phyloP scores from a whole-genome alignment of 2,329 filamentous ascomycete genomes.

The Monosporascus sp. region DNA sequence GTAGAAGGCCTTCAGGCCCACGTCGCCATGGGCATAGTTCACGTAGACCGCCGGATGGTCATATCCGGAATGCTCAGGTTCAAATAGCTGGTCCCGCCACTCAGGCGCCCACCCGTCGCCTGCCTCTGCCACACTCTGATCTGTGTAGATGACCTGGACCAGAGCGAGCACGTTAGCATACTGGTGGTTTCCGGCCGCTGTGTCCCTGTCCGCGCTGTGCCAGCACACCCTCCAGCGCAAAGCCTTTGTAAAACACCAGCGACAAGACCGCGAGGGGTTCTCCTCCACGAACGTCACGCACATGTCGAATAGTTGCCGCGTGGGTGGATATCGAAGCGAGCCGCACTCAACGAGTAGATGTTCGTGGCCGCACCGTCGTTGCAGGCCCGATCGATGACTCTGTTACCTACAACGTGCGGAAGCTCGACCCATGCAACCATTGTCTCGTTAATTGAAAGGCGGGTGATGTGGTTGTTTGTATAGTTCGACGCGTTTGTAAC shows the following conservation, averaged over 20 bases:
- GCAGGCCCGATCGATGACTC: slow-evolving; percentile 5
- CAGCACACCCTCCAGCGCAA: slow-evolving; percentile 4
- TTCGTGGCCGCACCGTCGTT: neutral
- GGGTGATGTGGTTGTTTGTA: neutral
- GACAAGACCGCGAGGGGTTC: slow-evolving; percentile 3
- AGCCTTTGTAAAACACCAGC: slow-evolving; percentile 7
- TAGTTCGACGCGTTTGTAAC: neutral
- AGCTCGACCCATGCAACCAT: slow-evolving; percentile 5
- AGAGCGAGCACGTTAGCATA: slow-evolving; percentile 3
- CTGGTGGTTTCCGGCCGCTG: slow-evolving; percentile 4
- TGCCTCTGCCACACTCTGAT: slow-evolving; percentile 1
- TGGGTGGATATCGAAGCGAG: neutral
- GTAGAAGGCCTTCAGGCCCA: slow-evolving; percentile 6
- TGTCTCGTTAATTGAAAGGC: slow-evolving; percentile 3
- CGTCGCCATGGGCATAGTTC: slow-evolving; percentile 12
- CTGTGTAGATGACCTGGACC: slow-evolving; percentile 3
- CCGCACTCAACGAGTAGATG: neutral
- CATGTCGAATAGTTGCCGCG: neutral
- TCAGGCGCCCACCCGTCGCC: slow-evolving; percentile 4
- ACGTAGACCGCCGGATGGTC: slow-evolving; percentile 4
- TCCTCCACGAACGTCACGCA: neutral
- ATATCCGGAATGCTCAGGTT: slow-evolving; percentile 7
- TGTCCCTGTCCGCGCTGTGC: slow-evolving; percentile 1
- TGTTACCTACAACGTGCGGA: slow-evolving; percentile 1
- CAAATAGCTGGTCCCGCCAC: slow-evolving; percentile 2